Conservation (phyloP, 2,329 filamentous ascomycete genomes). For the Alternaria infectoria region DNA sequence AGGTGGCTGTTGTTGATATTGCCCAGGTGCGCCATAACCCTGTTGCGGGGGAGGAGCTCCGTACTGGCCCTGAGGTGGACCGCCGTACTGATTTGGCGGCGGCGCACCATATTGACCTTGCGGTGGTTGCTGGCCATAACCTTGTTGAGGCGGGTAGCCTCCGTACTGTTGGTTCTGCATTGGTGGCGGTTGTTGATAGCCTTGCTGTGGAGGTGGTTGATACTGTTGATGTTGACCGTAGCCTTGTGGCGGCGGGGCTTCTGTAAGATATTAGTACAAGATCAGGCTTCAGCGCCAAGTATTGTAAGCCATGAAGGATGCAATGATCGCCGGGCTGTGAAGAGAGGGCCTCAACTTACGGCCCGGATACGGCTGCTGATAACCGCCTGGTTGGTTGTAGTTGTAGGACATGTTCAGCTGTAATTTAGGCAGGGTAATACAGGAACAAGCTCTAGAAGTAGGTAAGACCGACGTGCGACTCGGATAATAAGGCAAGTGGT, state of each 20-base stretch:
- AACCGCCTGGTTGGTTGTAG: conserved; percentile 37
- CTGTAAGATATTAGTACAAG: conserved; percentile 33
- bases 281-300: conserved; percentile 23
- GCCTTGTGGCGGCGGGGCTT: conserved; percentile 31
- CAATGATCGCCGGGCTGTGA: conserved; percentile 13
- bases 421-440: background rate
- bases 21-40: conserved; percentile 23
- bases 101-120: conserved; percentile 46
- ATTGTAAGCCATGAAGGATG: conserved; percentile 6
- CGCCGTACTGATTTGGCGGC: conserved; percentile 35
- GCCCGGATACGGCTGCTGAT: conserved; percentile 37
- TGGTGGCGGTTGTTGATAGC: conserved; percentile 42
- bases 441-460: background rate
- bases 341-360: conserved; percentile 33
- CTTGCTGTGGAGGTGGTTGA: conserved; percentile 22
- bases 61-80: conserved; percentile 27
- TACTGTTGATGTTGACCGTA: conserved; percentile 25
- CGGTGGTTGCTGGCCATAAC: conserved; percentile 29
- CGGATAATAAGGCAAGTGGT: background rate
- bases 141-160: conserved; percentile 43
- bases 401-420: conserved; percentile 32
- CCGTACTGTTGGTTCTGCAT: conserved; percentile 41
- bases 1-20: conserved; percentile 18
- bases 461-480: background rate
- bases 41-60: conserved; percentile 27